A percentile compares a stretch with the other conserved stretches of the same genome.
phyloP scores from a whole-genome alignment of 2,329 filamentous ascomycete species.

The Sarocladium strictum region DNA sequence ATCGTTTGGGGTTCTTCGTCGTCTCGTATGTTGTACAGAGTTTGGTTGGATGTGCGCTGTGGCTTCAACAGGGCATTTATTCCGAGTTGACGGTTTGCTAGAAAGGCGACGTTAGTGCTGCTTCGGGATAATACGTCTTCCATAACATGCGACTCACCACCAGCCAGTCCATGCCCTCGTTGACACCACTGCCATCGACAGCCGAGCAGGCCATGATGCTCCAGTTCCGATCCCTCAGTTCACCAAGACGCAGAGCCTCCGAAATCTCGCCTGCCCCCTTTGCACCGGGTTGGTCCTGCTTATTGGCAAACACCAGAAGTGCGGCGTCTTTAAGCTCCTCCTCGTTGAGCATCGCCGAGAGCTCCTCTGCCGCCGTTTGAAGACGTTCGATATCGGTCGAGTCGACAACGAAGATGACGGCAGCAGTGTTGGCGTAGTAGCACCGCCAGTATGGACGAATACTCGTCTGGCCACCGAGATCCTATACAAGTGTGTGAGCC shows the following conservation, averaged over 20 bases:
- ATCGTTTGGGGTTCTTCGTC: slow-evolving; percentile 8
- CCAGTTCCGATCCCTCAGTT: slow-evolving; percentile 95
- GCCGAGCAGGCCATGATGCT: slow-evolving; percentile 97
- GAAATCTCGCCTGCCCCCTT: slow-evolving; percentile 96
- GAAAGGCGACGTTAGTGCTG: background rate
- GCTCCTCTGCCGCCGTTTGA: slow-evolving; percentile 85
- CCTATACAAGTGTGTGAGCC: slow-evolving; percentile 39
- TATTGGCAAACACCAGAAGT: slow-evolving; percentile 94
- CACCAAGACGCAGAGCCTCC: slow-evolving; percentile 82
- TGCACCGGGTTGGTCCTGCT: slow-evolving; percentile 95
- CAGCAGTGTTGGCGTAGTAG: slow-evolving; percentile 98
- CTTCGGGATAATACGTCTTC: no score
- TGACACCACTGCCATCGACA: slow-evolving; percentile 89
- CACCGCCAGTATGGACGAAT: slow-evolving; percentile 99
- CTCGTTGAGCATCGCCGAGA: slow-evolving; percentile 93
- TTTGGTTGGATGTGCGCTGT: background rate
- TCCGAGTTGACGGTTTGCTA: slow-evolving; percentile 22
- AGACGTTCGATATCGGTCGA: slow-evolving; percentile 95
- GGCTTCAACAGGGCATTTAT: slow-evolving; percentile 2
- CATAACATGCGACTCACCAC: slow-evolving; percentile 59
- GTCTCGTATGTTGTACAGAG: slow-evolving; percentile 12
- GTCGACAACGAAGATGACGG: slow-evolving; percentile 98
- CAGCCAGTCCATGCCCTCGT: slow-evolving; percentile 98
- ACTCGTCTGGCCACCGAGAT: slow-evolving; percentile 95
- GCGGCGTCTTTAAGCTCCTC: slow-evolving; percentile 92